Evolutionary conservation across 441 rosid genomes (phyloP), one percentile per base, ranked within the genome.

Genomic region (Flueggea neowawraea): DNA sequence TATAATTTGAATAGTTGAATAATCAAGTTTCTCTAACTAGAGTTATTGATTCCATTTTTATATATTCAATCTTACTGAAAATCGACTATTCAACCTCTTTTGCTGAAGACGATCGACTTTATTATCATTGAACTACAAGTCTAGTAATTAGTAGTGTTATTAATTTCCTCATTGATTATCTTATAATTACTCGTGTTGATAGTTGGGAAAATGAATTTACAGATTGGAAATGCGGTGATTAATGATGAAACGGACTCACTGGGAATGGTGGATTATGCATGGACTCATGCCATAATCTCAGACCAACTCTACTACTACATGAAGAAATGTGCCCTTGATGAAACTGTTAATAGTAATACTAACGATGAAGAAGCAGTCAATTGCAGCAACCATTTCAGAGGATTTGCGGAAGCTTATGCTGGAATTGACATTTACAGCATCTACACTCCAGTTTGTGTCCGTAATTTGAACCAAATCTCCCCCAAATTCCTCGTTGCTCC

Each of bases 171-270:
- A 6, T 12, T 12, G 4, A 14, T 12, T n/a, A 0, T 51, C 15
- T 22, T 22, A 22, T 22, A 22, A 17, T 7, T 51, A 6, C 17
- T 51, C 28, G 6, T 51, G 9, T n/a, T 51, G 54, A 51, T 12
- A 51, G 9, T 12, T 36, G 41, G 4, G 41, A 36, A 8, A 11
- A 14, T 12, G 14, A 47, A 47, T 47, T 47, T 6, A 13, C 67
- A 91, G 98, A 65, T 92, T 50, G 98, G 98, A 14, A 92, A 92
- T 76, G 95, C 98, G 0, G 91, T 83, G 75, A 86, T 91, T n/a
- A 68, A 79, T 50, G 80, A 72, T 28, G 83, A 80, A 16, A 89
- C 89, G 3, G 98, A 92, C 61, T 78, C 82, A 82, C 62, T 66
- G 51, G 98, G 98, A 2, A 55, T 88, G 49, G 82, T 88, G 57